These are phyloP conservation scores for Schizophyllum amplum DNA, from an alignment of 1,284 basidiomycete species.

Conservation along the genomic window DNA sequence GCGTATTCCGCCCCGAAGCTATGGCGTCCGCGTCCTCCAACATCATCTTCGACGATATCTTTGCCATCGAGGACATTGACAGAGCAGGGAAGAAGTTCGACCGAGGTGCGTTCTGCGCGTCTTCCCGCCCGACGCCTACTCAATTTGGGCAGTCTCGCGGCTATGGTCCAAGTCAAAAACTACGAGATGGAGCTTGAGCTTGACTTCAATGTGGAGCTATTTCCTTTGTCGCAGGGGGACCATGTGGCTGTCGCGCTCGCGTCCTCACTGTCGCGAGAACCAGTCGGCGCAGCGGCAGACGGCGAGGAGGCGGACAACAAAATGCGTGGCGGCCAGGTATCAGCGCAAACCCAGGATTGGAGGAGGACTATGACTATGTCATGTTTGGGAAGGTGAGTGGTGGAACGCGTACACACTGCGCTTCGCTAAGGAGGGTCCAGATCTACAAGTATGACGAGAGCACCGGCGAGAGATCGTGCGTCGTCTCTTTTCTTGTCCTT, in stretches of 20 bases:
- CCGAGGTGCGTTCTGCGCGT: conserved; percentile 55
- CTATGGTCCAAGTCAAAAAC: conserved; percentile 81
- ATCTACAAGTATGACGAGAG: conserved; percentile 96
- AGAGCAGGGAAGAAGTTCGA: conserved; percentile 97
- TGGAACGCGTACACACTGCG: background rate
- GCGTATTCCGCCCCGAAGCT: background rate
- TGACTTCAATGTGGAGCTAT: conserved; percentile 88
- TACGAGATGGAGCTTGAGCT: conserved; percentile 85
- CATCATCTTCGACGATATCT: conserved; percentile 86
- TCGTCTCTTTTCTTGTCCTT: conserved; percentile 12
- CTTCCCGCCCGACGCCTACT: background rate
- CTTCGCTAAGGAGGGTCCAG: conserved; percentile 30
- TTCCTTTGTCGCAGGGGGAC: conserved; percentile 63
- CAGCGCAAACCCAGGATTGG: conserved; percentile 79
- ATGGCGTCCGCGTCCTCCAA: conserved; percentile 65
- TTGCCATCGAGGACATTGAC: conserved; percentile 79
- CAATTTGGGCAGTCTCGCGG: conserved; percentile 61
- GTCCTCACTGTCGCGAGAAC: conserved; percentile 64
- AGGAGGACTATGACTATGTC: conserved; percentile 97
- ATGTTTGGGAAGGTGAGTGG: conserved; percentile 92
- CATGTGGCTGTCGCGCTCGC: conserved; percentile 84
- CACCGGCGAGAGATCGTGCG: conserved; percentile 74
- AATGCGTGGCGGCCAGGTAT: conserved; percentile 87
- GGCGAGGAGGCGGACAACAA: conserved; percentile 62
- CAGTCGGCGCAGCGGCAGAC: conserved; percentile 34